Evolutionary conservation across 2,329 filamentous ascomycete genomes (phyloP).

Genomic region (Acephala macrosclerotiorum): DNA sequence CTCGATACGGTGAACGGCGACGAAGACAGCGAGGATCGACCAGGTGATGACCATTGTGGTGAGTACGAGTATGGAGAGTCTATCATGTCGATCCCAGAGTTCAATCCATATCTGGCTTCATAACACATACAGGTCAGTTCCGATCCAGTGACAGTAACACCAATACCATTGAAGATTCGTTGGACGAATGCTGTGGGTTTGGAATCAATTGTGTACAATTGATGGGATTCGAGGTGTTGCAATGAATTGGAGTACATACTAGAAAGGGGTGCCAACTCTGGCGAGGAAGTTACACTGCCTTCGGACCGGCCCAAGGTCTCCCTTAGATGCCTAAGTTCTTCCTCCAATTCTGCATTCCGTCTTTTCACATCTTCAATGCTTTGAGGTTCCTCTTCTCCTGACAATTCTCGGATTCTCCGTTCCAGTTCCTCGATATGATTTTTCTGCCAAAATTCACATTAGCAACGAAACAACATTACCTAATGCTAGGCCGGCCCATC

Average conservation of each 20-base stretch:
- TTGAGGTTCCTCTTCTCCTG: conserved; percentile 55
- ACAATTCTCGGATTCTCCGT: conserved; percentile 75
- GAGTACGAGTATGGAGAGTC: conserved; percentile 19
- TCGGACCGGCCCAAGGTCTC: conserved; percentile 32
- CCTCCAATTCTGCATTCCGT: conserved; percentile 61
- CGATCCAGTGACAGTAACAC: neutral
- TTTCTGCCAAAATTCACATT: conserved; percentile 86
- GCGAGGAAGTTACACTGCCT: conserved; percentile 25
- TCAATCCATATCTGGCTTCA: conserved; percentile 22
- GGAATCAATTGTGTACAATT: neutral
- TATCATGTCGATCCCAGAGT: conserved; percentile 23
- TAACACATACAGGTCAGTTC: conserved; percentile 16
- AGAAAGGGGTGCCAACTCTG: conserved; percentile 15
- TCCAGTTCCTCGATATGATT: conserved; percentile 84
- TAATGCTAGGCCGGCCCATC: neutral
- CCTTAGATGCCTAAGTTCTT: conserved; percentile 51
- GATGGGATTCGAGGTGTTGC: too few species aligned
- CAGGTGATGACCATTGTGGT: conserved; percentile 18
- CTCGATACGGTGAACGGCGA: conserved; percentile 18
- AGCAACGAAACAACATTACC: neutral
- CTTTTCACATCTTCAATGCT: conserved; percentile 59
- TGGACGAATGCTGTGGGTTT: neutral
- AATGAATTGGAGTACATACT: conserved; percentile 14
- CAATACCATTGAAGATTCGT: neutral
- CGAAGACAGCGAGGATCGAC: neutral